Base-by-base conservation (phyloP, 768 basidiomycete species). In the Lentinula boryana region DNA sequence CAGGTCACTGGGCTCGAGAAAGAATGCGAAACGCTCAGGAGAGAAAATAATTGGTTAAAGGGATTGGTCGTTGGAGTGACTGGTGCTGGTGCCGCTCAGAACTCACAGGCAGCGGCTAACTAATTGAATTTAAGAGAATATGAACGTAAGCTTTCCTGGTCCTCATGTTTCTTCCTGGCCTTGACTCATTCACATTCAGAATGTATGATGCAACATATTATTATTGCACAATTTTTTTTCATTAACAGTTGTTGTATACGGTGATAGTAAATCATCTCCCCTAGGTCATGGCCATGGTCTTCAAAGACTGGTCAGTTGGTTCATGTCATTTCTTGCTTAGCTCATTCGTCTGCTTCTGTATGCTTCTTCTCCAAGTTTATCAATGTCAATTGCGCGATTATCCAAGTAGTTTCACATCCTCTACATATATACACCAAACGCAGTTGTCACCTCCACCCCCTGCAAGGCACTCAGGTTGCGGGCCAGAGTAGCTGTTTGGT, bases 31-130 rank as follows among this genome's bases (percentile, higher is more conserved):
- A 86, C 84, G 0, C 78, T 96, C 51, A 79, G 93, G 54, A 80
- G 91, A 61, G 95, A 97, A 76, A 97, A 97, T 67, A 89, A 90
- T 1, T 96, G 93, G 93, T 71, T 97, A 64, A 91, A 95, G 74
- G 91, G 93, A 0, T 74, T 97, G 12, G 91, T 96, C 4, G 91
- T 95, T 2, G 90, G 91, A 35, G 89, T 93, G 10, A 93, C 92
- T 0, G 89, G 89, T 27, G 89, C 83, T 40, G 57, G 44, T 18
- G 85, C 79, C 35, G 27, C 50, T 51, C 50, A 56, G 40, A 56
- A 56, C 40, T 36, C 38, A 8, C 55, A 56, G 40, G 4, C 55
- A 10, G 23, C 36, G 10, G n/a, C 36, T 27, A 32, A 51, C 27
- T 51, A 31, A 13, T 21, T 6, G 3, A 33, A 9, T 38, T 2